Conservation (phyloP, 2,329 filamentous ascomycete species). For the Claviceps sp. region DNA sequence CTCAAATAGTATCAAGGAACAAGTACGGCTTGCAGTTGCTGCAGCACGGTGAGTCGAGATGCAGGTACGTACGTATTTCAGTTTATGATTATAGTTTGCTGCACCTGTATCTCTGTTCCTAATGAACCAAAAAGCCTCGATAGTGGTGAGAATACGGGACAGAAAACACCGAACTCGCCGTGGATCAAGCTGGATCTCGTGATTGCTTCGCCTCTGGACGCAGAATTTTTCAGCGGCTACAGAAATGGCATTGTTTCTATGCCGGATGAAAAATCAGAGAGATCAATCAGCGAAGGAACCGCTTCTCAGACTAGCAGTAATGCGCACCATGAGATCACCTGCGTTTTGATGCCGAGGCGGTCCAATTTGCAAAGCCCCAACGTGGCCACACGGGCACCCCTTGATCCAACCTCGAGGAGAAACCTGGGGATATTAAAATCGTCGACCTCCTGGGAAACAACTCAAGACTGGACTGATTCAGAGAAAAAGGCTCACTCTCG, state of each 20-base stretch:
- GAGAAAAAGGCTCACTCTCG: conserved; percentile 17
- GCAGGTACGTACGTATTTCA: neutral
- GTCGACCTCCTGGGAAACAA: neutral
- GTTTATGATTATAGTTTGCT: neutral
- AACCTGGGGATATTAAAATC: neutral
- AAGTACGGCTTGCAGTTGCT: neutral
- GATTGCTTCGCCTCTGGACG: neutral
- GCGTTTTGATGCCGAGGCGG: conserved; percentile 33
- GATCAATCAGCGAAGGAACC: neutral
- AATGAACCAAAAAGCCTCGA: neutral
- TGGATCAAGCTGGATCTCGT: neutral
- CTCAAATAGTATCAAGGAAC: neutral
- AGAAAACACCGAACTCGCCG: neutral
- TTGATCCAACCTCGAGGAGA: neutral
- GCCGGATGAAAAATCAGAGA: neutral
- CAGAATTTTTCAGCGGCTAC: conserved; percentile 9
- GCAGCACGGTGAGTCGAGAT: neutral
- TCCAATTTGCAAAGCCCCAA: conserved; percentile 36
- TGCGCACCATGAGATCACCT: conserved; percentile 14
- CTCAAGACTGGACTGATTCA: conserved; percentile 18
- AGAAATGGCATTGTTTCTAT: neutral
- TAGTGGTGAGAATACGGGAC: neutral
- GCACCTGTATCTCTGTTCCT: neutral
- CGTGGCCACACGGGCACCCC: conserved; percentile 26
- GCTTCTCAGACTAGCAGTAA: neutral